Evolutionary conservation across 2,329 filamentous ascomycete species (phyloP).

Genomic region (Aureobasidium namibiae): DNA sequence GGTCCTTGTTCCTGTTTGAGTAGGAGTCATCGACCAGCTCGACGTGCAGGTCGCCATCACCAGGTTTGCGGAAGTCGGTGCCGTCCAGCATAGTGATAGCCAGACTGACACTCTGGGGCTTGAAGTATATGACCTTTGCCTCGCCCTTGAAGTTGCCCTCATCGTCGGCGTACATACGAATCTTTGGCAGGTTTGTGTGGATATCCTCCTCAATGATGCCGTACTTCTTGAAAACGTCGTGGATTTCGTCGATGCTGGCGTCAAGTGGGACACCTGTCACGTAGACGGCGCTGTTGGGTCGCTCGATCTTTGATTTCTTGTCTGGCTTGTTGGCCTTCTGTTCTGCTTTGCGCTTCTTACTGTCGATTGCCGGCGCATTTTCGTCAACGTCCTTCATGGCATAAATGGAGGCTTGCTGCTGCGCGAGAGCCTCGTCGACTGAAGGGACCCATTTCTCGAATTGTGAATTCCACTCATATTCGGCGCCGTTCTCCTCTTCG

Average conservation of each 20-base stretch:
- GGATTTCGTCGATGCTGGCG: conserved; percentile 69
- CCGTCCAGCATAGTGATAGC: conserved; percentile 76
- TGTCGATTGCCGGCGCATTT: conserved; percentile 39
- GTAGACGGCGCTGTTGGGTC: conserved; percentile 83
- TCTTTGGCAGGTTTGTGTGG: conserved; percentile 75
- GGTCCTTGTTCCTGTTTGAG: conserved; percentile 51
- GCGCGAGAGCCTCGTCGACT: conserved; percentile 52
- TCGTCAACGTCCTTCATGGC: conserved; percentile 49
- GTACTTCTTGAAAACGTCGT: conserved; percentile 76
- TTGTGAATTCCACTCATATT: conserved; percentile 71
- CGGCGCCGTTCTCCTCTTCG: conserved; percentile 73
- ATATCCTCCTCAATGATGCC: conserved; percentile 93
- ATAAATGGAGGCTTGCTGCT: conserved; percentile 55
- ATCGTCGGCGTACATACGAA: conserved; percentile 85
- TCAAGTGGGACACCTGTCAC: conserved; percentile 80
- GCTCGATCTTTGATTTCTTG: conserved; percentile 23
- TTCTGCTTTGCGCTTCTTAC: conserved; percentile 35
- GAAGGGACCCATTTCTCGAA: conserved; percentile 68
- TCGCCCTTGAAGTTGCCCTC: conserved; percentile 86
- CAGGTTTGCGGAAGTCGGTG: conserved; percentile 66
- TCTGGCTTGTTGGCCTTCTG: conserved; percentile 24
- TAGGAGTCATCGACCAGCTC: conserved; percentile 82
- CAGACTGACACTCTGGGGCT: conserved; percentile 82
- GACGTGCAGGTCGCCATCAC: conserved; percentile 63
- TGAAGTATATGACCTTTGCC: conserved; percentile 84